Conservation (phyloP, 441 rosid genomes). For the Metrosideros polymorpha region DNA sequence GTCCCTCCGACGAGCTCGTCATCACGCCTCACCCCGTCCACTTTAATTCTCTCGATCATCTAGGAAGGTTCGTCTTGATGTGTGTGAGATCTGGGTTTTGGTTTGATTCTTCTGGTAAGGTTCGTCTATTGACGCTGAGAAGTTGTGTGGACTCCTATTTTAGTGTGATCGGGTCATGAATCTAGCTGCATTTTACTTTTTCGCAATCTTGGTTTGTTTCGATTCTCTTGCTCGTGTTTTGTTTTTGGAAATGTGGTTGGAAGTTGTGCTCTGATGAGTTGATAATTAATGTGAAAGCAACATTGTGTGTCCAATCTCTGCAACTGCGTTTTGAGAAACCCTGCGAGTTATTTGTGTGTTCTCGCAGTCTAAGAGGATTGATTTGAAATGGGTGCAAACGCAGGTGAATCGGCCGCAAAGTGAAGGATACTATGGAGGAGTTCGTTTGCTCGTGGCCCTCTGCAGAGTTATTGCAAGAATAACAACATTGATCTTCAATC, state of each 20-base stretch:
- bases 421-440: constrained; percentile 91
- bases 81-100: not conserved
- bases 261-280: too few relatives aligned
- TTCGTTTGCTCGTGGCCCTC: constrained; percentile 77
- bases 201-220: not conserved
- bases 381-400: not conserved
- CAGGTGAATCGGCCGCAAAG: constrained; percentile 57
- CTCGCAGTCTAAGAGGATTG: too few relatives aligned
- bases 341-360: too few relatives aligned
- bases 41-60: too few relatives aligned
- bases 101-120: not conserved
- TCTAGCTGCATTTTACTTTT: not conserved
- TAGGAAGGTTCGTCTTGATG: not conserved
- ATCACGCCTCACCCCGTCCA: constrained; percentile 69
- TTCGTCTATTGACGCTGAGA: not conserved
- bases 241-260: not conserved
- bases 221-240: not conserved
- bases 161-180: not conserved
- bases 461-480: constrained; percentile 49
- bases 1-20: constrained; percentile 47
- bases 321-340: too few relatives aligned
- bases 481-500: constrained; percentile 48
- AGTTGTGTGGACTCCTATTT: not conserved
- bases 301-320: too few relatives aligned
- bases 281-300: too few relatives aligned